Percentiles rank a stretch among this genome's conserved stretches.
Conservation (phyloP, 805 yeast species). For the Yueomyces sinensis region DNA sequence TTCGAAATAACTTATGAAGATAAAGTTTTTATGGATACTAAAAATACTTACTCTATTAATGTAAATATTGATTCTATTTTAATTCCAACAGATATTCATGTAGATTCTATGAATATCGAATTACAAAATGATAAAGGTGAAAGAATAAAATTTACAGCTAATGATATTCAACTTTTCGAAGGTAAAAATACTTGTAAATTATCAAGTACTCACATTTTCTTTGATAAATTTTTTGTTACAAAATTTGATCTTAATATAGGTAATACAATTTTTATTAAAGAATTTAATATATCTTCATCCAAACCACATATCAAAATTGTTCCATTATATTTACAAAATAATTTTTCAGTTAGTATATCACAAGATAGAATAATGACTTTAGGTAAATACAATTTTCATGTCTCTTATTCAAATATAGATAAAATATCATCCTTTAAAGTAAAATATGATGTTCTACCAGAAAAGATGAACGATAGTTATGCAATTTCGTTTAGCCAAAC, state of each 20-base stretch:
- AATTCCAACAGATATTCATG: slow-evolving; percentile 9
- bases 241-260: slow-evolving; percentile 15
- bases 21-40: slow-evolving; percentile 2
- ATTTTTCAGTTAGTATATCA: slow-evolving; percentile 8
- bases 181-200: slow-evolving; percentile 5
- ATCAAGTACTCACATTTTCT: slow-evolving; percentile 10
- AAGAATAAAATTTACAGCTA: slow-evolving; percentile 5
- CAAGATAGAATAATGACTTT: slow-evolving; percentile 9
- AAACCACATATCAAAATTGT: slow-evolving; percentile 3
- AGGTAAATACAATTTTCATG: slow-evolving; percentile 9
- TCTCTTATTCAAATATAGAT: slow-evolving; percentile 6
- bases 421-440: slow-evolving; percentile 2
- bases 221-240: slow-evolving; percentile 12
- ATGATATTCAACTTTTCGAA: slow-evolving; percentile 3
- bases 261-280: slow-evolving; percentile 15
- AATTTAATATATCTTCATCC: slow-evolving; percentile 6
- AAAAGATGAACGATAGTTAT: slow-evolving; percentile 1
- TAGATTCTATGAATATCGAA: slow-evolving; percentile 9
- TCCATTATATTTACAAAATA: slow-evolving; percentile 9
- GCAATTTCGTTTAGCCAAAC: not conserved
- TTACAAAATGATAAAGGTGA: slow-evolving; percentile 9
- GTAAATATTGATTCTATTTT: slow-evolving; percentile 8
- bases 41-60: slow-evolving; percentile 13
- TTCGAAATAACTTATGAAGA: slow-evolving; percentile 7
- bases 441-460: slow-evolving; percentile 1